Conservation (phyloP, 306 rosid species). For the Albizia julibrissin region DNA sequence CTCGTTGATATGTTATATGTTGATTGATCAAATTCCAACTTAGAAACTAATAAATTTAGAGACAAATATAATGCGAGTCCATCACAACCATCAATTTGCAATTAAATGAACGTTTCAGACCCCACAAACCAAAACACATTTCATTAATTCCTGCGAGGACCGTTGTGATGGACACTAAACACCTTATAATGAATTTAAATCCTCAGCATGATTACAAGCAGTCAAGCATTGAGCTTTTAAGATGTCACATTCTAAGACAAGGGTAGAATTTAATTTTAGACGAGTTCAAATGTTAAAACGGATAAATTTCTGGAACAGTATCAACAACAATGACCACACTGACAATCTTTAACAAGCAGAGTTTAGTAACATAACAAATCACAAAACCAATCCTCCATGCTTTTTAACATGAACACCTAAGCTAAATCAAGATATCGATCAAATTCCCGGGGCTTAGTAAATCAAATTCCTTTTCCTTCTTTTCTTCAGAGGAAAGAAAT, state of each 20-base stretch:
- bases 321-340: neutral
- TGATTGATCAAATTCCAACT: neutral
- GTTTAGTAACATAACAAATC: no score
- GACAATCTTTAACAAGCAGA: neutral
- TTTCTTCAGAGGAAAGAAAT: neutral
- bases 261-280: neutral
- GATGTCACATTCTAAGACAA: no score
- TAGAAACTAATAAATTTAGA: neutral
- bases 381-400: no score
- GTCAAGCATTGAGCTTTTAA: no score
- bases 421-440: neutral
- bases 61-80: neutral
- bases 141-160: neutral
- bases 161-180: neutral
- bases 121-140: neutral
- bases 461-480: neutral
- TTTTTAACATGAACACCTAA: neutral
- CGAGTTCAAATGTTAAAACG: neutral
- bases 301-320: neutral
- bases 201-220: no score
- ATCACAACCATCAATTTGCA: neutral
- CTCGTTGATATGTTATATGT: neutral
- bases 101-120: neutral
- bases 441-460: neutral
- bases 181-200: no score